Percentiles rank a stretch among this genome's conserved stretches.
These are phyloP conservation scores for Stereum hirsutum DNA, from an alignment of 1,284 basidiomycete species.

Conservation along the genomic window DNA sequence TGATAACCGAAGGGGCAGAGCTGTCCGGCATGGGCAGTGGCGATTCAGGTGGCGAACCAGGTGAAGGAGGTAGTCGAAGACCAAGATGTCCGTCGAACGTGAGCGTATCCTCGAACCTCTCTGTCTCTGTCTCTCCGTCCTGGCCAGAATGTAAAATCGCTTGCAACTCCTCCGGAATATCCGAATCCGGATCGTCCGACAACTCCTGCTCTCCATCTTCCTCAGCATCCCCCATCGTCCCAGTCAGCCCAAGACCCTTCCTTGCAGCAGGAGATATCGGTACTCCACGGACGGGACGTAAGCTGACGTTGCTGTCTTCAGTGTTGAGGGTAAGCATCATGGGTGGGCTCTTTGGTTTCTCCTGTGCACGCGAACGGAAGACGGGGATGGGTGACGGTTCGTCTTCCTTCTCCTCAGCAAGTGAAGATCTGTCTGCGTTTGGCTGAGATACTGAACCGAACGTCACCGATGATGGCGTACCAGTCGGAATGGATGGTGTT, in stretches of 20 bases:
- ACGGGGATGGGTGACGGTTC: conserved; percentile 31
- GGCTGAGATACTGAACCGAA: conserved; percentile 38
- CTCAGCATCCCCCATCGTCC: conserved; percentile 54
- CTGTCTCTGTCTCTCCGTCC: conserved; percentile 26
- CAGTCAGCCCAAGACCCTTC: conserved; percentile 48
- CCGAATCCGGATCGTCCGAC: conserved; percentile 56
- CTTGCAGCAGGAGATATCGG: conserved; percentile 42
- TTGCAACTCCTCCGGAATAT: conserved; percentile 68
- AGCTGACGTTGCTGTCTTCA: conserved; percentile 18
- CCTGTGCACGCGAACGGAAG: conserved; percentile 31
- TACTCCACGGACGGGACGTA: conserved; percentile 15
- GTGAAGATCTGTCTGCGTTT: conserved; percentile 15
- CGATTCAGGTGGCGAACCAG: conserved; percentile 30
- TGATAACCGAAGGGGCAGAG: conserved; percentile 8
- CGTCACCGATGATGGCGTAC: conserved; percentile 30
- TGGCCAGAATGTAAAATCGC: conserved; percentile 45
- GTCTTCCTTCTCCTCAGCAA: conserved; percentile 17
- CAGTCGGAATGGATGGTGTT: too few species aligned
- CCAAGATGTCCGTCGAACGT: conserved; percentile 21
- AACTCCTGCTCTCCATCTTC: conserved; percentile 32
- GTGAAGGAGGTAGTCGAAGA: conserved; percentile 20
- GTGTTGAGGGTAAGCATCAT: conserved; percentile 5
- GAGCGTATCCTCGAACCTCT: conserved; percentile 31
- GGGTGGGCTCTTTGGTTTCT: conserved; percentile 9
- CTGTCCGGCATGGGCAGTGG: conserved; percentile 27